Evolutionary conservation across 768 basidiomycete species (phyloP).

Genomic region (Tylopilus subfusipes): DNA sequence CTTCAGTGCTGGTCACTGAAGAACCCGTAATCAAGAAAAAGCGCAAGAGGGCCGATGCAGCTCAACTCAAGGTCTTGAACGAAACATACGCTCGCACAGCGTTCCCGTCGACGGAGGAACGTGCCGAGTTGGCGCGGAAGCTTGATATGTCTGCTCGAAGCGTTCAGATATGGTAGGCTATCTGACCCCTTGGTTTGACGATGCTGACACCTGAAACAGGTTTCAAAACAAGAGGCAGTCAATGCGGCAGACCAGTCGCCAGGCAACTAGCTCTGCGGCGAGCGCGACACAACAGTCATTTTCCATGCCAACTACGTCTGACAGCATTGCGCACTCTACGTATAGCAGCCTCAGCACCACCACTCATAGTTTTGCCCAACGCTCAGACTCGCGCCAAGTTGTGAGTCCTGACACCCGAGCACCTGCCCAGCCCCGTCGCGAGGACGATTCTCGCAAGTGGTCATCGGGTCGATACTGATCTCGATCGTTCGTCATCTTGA

Average conservation of each 20-base stretch:
- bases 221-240: constrained; percentile 87
- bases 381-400: constrained; percentile 39
- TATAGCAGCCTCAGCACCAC: constrained; percentile 36
- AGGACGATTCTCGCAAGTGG: constrained; percentile 49
- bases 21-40: constrained; percentile 84
- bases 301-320: constrained; percentile 36
- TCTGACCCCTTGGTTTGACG: constrained; percentile 10
- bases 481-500: constrained; percentile 32
- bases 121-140: constrained; percentile 68
- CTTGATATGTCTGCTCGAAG: constrained; percentile 82
- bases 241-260: constrained; percentile 73
- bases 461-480: constrained; percentile 44
- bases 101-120: constrained; percentile 85
- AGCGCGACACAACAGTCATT: constrained; percentile 49
- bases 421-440: constrained; percentile 41
- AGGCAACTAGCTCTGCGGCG: constrained; percentile 46
- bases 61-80: constrained; percentile 76
- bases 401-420: constrained; percentile 29
- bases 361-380: constrained; percentile 38
- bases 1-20: constrained; percentile 40
- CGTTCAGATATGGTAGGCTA: constrained; percentile 78
- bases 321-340: constrained; percentile 32
- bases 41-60: constrained; percentile 78
- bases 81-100: constrained; percentile 78
- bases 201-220: constrained; percentile 43